phyloP scores from a whole-genome alignment of 495 filamentous ascomycete genomes.

The Bryoglossum gracile region DNA sequence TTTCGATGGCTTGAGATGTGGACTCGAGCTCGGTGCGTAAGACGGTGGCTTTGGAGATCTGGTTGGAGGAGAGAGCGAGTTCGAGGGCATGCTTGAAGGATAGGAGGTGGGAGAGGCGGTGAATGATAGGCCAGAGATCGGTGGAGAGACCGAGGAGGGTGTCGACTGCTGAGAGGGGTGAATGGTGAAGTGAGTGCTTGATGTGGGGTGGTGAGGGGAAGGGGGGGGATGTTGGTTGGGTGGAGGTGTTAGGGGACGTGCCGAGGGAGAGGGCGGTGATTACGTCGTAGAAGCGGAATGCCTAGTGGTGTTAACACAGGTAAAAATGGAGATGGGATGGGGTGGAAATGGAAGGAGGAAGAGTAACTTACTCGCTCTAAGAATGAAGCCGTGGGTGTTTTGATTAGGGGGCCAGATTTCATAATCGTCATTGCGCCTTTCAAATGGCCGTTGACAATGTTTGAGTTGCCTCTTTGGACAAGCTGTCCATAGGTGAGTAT shows the following conservation, averaged over 20 bases:
- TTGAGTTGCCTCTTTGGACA: constrained; percentile 49
- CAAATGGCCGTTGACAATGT: constrained; percentile 51
- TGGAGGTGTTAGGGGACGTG: constrained; percentile 46
- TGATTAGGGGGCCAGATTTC: constrained; percentile 38
- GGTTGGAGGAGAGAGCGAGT: constrained; percentile 31
- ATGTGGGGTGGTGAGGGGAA: constrained; percentile 26
- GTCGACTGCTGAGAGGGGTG: constrained; percentile 47
- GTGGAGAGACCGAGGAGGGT: constrained; percentile 55
- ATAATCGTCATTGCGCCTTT: constrained; percentile 54
- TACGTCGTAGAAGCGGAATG: constrained; percentile 59
- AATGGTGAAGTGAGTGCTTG: constrained; percentile 35
- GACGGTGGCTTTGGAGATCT: constrained; percentile 42
- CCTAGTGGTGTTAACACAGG: constrained; percentile 29
- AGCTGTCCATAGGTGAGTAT: constrained; percentile 34
- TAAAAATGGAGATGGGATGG: not conserved
- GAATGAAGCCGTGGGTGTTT: constrained; percentile 45
- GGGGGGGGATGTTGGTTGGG: constrained; percentile 28
- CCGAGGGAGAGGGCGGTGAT: constrained; percentile 56
- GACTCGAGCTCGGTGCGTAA: constrained; percentile 48
- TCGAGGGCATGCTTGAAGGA: constrained; percentile 44
- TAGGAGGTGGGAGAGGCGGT: constrained; percentile 49
- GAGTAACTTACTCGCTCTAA: constrained; percentile 51
- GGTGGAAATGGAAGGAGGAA: no score
- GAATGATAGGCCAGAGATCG: constrained; percentile 56
- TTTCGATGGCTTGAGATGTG: constrained; percentile 47